phyloP scores from a whole-genome alignment of 192 early-diverging fungal species.

The Physocladia obscura region DNA sequence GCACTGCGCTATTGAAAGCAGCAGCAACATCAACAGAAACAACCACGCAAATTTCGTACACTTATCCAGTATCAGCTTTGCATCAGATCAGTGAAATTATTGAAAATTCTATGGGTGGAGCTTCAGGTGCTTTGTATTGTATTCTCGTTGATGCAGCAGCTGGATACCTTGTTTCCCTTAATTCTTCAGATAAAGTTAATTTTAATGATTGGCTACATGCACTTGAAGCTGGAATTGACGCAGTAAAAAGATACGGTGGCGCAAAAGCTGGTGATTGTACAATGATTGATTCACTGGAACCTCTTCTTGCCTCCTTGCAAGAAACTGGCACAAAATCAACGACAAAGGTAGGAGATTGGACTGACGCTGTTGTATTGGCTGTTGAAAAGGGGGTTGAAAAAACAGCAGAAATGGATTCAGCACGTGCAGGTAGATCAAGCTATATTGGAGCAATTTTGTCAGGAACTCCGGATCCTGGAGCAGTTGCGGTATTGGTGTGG shows the following conservation, averaged over 20 bases:
- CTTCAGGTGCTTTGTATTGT: constrained; percentile 76
- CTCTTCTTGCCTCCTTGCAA: constrained; percentile 11
- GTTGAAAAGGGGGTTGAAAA: constrained; percentile 17
- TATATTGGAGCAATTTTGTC: constrained; percentile 24
- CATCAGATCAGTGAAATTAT: constrained; percentile 63
- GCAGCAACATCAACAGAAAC: too few relatives aligned
- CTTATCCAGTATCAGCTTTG: constrained; percentile 56
- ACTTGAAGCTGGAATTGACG: background rate
- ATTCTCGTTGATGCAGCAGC: constrained; percentile 18
- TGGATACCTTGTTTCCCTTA: background rate
- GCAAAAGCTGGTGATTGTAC: constrained; percentile 37
- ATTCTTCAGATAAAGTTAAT: background rate
- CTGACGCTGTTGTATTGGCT: background rate
- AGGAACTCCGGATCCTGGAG: constrained; percentile 42
- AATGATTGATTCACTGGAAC: constrained; percentile 33
- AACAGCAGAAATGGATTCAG: constrained; percentile 30
- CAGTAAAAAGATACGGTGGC: constrained; percentile 13
- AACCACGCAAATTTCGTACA: constrained; percentile 42
- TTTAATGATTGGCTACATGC: background rate
- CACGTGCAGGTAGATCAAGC: constrained; percentile 22
- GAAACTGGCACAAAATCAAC: too few relatives aligned
- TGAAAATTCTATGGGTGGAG: constrained; percentile 77
- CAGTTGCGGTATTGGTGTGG: constrained; percentile 29
- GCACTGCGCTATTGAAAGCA: constrained; percentile 30
- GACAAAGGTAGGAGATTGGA: background rate